Base-by-base conservation (phyloP, 192 early-diverging fungal species). In the Chytriomyces hyalinus region DNA sequence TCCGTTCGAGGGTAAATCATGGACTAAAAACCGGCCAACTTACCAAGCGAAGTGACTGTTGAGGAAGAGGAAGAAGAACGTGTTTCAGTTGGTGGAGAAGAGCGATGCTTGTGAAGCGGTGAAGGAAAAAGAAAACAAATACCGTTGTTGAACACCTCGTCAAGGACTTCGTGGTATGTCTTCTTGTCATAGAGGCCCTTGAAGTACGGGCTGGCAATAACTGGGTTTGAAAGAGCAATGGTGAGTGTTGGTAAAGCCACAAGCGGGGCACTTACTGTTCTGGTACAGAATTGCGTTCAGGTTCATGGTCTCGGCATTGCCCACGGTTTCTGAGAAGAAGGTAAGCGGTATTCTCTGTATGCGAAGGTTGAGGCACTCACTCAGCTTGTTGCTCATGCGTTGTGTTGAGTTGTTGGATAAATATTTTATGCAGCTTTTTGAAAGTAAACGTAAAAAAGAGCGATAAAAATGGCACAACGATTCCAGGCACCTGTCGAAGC, bases 271-370 rank as follows among this genome's bases (percentile, higher is more conserved):
- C 51, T 4, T 28, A 79, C 70, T 73, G 65, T 85, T 85, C 51
- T 80, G 78, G 62, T 83, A 85, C 44, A 83, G 62, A 24, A 83
- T 74, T 28, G 81, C 85, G 80, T 93, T 93, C 77, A 95, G 76
- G 81, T 95, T 95, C 94, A 95, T 95, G 15, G 92, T 93, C 57
- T 77, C 81, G 63, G 87, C 90, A 79, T 91, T 95, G 26, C 93
- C 93, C 76, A 84, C 87, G 6, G 92, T 93, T 60, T 91, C 72
- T 73, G 72, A 57, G 20, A 57, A 36, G 36, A 36, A 36, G 36
- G 36, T 36, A 0, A 36, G 36, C 36, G 36, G 4, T 36, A 0
- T 36, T 36, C 36, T 36, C 36, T 36, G 36, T 36, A 36, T 36
- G 36, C 36, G 4, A 36, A 36, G 36, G 36, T 36, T 36, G 36